Conservation (phyloP, 768 basidiomycete genomes). For the Pisolithus sp. region DNA sequence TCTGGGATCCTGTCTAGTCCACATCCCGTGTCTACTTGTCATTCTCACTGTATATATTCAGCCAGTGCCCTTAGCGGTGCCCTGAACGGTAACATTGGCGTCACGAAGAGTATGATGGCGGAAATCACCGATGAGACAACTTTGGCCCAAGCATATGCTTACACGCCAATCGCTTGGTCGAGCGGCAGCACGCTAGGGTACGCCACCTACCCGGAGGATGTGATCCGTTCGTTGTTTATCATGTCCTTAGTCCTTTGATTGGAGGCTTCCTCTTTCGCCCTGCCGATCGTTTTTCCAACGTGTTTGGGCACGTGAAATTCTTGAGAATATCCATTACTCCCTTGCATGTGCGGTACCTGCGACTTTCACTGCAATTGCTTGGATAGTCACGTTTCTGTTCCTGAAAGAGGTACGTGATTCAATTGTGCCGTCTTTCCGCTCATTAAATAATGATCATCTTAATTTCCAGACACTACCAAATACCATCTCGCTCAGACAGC, state of each 20-base stretch:
- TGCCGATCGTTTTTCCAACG: conserved; percentile 54
- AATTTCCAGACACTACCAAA: conserved; percentile 31
- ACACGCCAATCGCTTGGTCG: conserved; percentile 52
- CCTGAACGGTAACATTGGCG: conserved; percentile 63
- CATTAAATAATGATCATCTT: conserved; percentile 11
- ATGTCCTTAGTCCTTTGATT: conserved; percentile 47
- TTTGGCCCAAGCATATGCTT: conserved; percentile 62
- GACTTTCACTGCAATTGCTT: conserved; percentile 50
- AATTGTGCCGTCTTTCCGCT: background rate
- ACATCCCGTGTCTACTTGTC: background rate
- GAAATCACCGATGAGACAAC: conserved; percentile 72
- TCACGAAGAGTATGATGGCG: conserved; percentile 67
- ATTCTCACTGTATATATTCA: conserved; percentile 15
- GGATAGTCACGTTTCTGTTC: conserved; percentile 45
- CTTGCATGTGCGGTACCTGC: conserved; percentile 65
- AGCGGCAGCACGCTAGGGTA: conserved; percentile 41
- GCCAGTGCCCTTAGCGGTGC: conserved; percentile 68
- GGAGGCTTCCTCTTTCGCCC: conserved; percentile 65
- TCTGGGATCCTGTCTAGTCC: background rate
- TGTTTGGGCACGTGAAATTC: conserved; percentile 53
- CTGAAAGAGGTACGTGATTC: conserved; percentile 46
- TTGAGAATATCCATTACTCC: conserved; percentile 72
- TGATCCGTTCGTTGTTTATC: background rate
- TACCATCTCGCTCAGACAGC: conserved; percentile 21
- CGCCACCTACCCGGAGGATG: conserved; percentile 7